Conservation (phyloP, 768 basidiomycete genomes). For the Filobasidium floriforme region DNA sequence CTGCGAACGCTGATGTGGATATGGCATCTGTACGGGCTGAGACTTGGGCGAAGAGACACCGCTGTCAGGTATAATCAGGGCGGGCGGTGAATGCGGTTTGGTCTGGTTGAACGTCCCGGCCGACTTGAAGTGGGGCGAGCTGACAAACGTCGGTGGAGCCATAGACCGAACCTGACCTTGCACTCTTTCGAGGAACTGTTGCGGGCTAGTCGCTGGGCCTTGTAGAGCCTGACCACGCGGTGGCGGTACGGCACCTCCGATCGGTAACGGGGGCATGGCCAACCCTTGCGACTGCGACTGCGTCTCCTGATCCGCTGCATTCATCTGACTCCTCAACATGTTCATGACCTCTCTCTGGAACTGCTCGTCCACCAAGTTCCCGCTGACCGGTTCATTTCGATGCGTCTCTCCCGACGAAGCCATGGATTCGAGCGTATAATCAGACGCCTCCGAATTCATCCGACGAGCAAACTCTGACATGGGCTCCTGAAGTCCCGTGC, state of each 20-base stretch:
- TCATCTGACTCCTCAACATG: slow-evolving; percentile 2
- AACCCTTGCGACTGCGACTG: background rate
- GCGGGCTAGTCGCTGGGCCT: slow-evolving; percentile 4
- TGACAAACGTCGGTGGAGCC: slow-evolving; percentile 12
- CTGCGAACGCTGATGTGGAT: background rate
- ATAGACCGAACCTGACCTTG: background rate
- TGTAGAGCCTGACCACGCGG: background rate
- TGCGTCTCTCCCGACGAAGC: slow-evolving; percentile 7
- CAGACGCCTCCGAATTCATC: slow-evolving; percentile 23
- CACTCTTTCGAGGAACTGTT: background rate
- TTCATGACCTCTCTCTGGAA: slow-evolving; percentile 1
- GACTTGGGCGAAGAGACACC: slow-evolving; percentile 11
- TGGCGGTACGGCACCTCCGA: background rate
- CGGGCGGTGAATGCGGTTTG: slow-evolving; percentile 23
- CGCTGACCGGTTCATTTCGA: background rate
- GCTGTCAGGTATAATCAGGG: slow-evolving; percentile 23
- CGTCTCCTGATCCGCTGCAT: background rate
- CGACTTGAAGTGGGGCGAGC: slow-evolving; percentile 11
- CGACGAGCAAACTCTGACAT: slow-evolving; percentile 18
- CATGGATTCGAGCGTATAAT: slow-evolving; percentile 16
- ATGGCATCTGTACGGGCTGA: background rate
- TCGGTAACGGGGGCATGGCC: slow-evolving; percentile 1
- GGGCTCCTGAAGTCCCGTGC: slow-evolving; percentile 2
- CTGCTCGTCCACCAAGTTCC: background rate
- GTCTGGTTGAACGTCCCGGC: background rate